Evolutionary conservation across 768 basidiomycete genomes (phyloP), one percentile per base, ranked within the genome.

Genomic region (Rhizopogon vulgaris): DNA sequence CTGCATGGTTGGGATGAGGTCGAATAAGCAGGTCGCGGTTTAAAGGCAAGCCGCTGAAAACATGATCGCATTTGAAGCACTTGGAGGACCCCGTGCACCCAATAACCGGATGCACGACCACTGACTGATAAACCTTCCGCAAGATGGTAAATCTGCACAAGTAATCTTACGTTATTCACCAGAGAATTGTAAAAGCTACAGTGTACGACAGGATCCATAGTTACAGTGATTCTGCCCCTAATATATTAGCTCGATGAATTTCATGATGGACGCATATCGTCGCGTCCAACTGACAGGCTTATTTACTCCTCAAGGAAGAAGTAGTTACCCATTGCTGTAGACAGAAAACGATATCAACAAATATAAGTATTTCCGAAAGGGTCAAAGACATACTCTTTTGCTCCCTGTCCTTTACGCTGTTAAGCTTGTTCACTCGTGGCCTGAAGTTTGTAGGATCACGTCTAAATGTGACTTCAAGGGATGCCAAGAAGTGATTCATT

Each of bases 401-500:
- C 68, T 93, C 90, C 52, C 87, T 75, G 64, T 93, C 90, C 71
- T 93, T 93, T 61, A 92, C 78, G 69, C 86, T 88, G 68, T 90
- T 71, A 49, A 80, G 61, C 71, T 93, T 93, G 74, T 93, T 93
- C 25, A 93, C 90, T 38, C 90, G 83, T 36, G 90, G 90, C 38
- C 90, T 79, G 77, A 82, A 93, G 73, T 93, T 92, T 53, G 93
- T 95, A 10, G 95, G 96, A 71, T 99, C 96, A 60, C 96, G 85
- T 54, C 96, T 80, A 85, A 98, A 98, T 1, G 96, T 98, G 68
- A 98, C 95, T 70, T 98, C 93, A 12, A 99, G 77, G 10, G 89
- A 92, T 1, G 90, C 88, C 52, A 99, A 73, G 83, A 99, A 99
- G 60, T 86, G 85, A 76, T 99, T 98, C 94, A 99, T 97, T 27